Evolutionary conservation across 495 filamentous ascomycete species (phyloP), one percentile per base, ranked within the genome.

Genomic region (Neurospora pannonica): DNA sequence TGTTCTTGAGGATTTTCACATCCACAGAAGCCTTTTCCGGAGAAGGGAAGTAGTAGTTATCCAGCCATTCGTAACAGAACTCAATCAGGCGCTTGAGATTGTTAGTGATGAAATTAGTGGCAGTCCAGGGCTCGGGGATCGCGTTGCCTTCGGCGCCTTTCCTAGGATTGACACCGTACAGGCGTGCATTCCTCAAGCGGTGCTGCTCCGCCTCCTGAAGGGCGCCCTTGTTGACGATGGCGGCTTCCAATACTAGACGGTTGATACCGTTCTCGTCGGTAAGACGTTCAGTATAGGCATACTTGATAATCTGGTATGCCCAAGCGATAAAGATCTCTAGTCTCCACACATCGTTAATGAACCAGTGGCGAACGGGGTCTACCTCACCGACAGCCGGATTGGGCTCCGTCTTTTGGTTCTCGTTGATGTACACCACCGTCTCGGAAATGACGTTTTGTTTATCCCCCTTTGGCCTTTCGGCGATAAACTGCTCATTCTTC

Each of bases 121-220:
- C 92, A 5, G 93, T 97, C 95, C 95, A 98, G 72, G 92, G 90
- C 69, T 92, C 89, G 21, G 92, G 90, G 21, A 97, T 84, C 5
- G 84, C 88, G 38, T 90, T 86, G 38, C 95, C 94, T 74, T 93
- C 88, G 69, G 90, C 83, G 31, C 94, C 76, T 70, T 87, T 80
- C 70, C 87, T 88, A 62, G 88, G 84, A 34, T 84, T 83, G 11
- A 98, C 86, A 38, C 92, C 93, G 78, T 97, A 99, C 4, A 87
- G 77, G 17, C 83, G 82, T 21, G 90, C 86, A 75, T 93, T 90
- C 39, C 87, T 84, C 46, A 87, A 83, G 38, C 96, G 90, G 80
- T 96, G 98, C 2, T 85, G 80, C 78, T 90, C 94, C 7, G 92
- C 94, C 5, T 89, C 90, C 74, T 91, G 87, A 37, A 97, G 84